These are phyloP conservation scores for Xanthoparmelia taractica DNA, from an alignment of 495 filamentous ascomycete genomes.

Conservation along the genomic window DNA sequence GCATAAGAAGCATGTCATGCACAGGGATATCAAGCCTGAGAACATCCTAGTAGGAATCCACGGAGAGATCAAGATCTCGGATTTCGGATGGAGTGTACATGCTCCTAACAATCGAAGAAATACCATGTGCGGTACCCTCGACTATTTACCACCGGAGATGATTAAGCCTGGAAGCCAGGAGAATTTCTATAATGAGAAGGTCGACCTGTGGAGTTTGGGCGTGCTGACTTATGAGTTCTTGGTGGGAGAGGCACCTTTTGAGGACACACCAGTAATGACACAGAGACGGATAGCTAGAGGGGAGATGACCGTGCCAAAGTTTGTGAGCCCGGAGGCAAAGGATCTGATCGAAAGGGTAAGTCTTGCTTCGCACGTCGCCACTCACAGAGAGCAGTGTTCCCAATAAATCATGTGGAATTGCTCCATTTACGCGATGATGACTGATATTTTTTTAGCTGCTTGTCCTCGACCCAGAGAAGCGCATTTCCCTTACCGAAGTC, in stretches of 20 bases:
- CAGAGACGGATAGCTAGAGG: slow-evolving; percentile 80
- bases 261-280: slow-evolving; percentile 92
- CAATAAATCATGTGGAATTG: neutral
- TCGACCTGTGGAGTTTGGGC: slow-evolving; percentile 92
- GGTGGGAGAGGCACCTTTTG: slow-evolving; percentile 92
- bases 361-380: neutral
- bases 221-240: slow-evolving; percentile 96
- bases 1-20: slow-evolving; percentile 97
- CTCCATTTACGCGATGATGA: neutral
- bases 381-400: too few relatives aligned
- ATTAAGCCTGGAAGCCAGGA: slow-evolving; percentile 68
- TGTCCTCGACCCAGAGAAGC: slow-evolving; percentile 88
- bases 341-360: slow-evolving; percentile 87
- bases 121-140: slow-evolving; percentile 95
- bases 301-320: slow-evolving; percentile 87
- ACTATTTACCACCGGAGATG: slow-evolving; percentile 98
- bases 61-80: slow-evolving; percentile 96
- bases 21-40: slow-evolving; percentile 97
- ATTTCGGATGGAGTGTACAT: slow-evolving; percentile 98
- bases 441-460: slow-evolving; percentile 52
- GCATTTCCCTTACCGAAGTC: slow-evolving; percentile 82
- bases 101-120: slow-evolving; percentile 89
- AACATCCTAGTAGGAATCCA: slow-evolving; percentile 97
- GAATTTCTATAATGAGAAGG: slow-evolving; percentile 88
- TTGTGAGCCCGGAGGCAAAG: slow-evolving; percentile 82